Percentiles rank a stretch among this genome's conserved stretches.
Conservation (phyloP, 345 rosid species). For the Citrus cavaleriei region DNA sequence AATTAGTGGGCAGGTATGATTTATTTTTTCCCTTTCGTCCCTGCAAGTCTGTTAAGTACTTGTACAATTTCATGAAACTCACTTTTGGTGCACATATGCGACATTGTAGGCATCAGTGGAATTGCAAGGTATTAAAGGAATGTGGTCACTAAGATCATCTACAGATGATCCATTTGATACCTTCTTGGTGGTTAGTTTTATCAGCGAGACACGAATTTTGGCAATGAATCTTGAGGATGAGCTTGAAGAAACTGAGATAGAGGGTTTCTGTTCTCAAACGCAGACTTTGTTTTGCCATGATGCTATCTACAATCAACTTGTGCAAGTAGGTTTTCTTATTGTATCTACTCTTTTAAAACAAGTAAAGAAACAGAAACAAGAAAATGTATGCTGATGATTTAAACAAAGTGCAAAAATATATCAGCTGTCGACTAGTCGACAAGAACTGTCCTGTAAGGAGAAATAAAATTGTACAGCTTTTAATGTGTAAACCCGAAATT, state of each 20-base stretch:
- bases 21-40: slow-evolving; percentile 9
- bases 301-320: slow-evolving; percentile 87
- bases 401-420: background rate
- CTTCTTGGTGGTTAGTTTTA: slow-evolving; percentile 91
- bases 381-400: background rate
- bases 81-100: slow-evolving; percentile 11
- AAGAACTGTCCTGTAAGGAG: background rate
- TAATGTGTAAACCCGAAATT: background rate
- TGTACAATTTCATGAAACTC: slow-evolving; percentile 6
- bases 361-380: background rate
- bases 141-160: slow-evolving; percentile 94
- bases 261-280: slow-evolving; percentile 80
- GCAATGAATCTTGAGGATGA: slow-evolving; percentile 96
- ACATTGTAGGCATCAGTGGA: slow-evolving; percentile 80
- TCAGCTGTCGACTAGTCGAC: background rate
- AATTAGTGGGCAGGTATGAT: slow-evolving; percentile 82
- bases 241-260: slow-evolving; percentile 96
- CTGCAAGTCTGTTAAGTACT: background rate
- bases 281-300: slow-evolving; percentile 95
- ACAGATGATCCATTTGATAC: slow-evolving; percentile 88
- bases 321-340: slow-evolving; percentile 50
- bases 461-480: background rate
- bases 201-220: slow-evolving; percentile 83
- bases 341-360: too few relatives aligned
- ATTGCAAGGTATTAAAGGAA: slow-evolving; percentile 98